Base-by-base conservation (phyloP, 805 yeast species). In the Metschnikowia cubensis region DNA sequence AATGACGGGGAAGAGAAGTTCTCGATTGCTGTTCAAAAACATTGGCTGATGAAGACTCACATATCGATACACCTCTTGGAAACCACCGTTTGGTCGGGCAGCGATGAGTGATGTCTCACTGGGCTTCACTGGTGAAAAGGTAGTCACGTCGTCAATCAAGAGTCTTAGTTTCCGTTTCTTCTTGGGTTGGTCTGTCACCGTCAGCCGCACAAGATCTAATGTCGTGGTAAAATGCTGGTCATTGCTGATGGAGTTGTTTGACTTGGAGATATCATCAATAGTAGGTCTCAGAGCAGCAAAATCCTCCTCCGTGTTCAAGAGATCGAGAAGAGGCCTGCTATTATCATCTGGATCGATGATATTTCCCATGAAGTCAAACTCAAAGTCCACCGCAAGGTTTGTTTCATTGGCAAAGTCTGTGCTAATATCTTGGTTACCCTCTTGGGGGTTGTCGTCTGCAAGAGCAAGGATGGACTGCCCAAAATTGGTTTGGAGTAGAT, bases 341-440 rank as follows among this genome's bases (percentile, higher is more conserved):
- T 20, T 35, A 8, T 20, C 33, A 6, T 14, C 37, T 2, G 32
- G 15, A 2, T 32, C 50, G 2, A 53, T 43, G 4, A 57, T 50
- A 7, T 68, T 65, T 42, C 66, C 67, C 45, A 58, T 48, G 6
- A 56, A 48, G 34, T 62, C 55, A 38, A 65, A 61, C 37, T 59
- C 68, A 48, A 64, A 59, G 33, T 56, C 62, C 1, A 62, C 54
- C 0, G 45, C 52, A 5, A 40, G 47, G 20, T 51, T 37, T 6
- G 51, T 55, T 1, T 48, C 54, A 34, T 42, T 37, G 17, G 45
- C 49, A 11, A 51, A 45, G n/a, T 56, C 55, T 10, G 54, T 49
- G 10, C 52, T 46, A 3, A 31, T 20, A 31, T 41, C 44, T 17
- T 10, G n/a, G n/a, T 38, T 31, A 31, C 18, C 14, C 15, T 41